Evolutionary conservation across 1,284 basidiomycete species (phyloP).

Genomic region (Cryptococcus amylolentus): DNA sequence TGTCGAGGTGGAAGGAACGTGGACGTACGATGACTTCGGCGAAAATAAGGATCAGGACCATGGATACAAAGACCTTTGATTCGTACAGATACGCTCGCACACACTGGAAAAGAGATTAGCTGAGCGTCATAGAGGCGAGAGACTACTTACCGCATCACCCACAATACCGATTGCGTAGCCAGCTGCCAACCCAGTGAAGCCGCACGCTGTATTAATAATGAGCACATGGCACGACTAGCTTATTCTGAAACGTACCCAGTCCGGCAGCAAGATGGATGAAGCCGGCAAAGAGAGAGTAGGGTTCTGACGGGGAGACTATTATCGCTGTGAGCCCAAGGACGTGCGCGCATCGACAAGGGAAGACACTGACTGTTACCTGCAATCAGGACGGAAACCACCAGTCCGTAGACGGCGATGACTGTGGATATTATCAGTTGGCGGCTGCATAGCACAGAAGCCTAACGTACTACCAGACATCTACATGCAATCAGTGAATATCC

Average conservation of each 20-base stretch:
- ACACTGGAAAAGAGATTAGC: conserved; percentile 38
- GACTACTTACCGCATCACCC: conserved; percentile 74
- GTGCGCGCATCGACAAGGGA: not conserved
- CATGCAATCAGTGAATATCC: not conserved
- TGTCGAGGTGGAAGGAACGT: no score
- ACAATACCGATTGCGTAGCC: conserved; percentile 97
- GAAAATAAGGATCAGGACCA: conserved; percentile 58
- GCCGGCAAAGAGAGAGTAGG: conserved; percentile 70
- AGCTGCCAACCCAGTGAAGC: conserved; percentile 88
- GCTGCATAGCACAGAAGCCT: not conserved
- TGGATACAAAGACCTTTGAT: conserved; percentile 68
- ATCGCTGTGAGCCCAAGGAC: not conserved
- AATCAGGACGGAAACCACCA: conserved; percentile 63
- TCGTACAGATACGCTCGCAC: conserved; percentile 57
- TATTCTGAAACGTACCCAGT: conserved; percentile 52
- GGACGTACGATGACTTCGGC: conserved; percentile 47
- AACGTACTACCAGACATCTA: conserved; percentile 42
- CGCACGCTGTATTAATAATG: conserved; percentile 58
- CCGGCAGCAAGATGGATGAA: conserved; percentile 95
- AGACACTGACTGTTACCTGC: conserved; percentile 57
- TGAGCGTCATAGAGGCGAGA: not conserved
- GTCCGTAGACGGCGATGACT: conserved; percentile 56
- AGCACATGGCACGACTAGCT: not conserved
- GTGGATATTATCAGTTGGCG: conserved; percentile 7
- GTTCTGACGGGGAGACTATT: conserved; percentile 60